Evolutionary conservation across 305 asterid species (phyloP), one percentile per base, ranked within the genome.

Genomic region (Salvia sclarea): DNA sequence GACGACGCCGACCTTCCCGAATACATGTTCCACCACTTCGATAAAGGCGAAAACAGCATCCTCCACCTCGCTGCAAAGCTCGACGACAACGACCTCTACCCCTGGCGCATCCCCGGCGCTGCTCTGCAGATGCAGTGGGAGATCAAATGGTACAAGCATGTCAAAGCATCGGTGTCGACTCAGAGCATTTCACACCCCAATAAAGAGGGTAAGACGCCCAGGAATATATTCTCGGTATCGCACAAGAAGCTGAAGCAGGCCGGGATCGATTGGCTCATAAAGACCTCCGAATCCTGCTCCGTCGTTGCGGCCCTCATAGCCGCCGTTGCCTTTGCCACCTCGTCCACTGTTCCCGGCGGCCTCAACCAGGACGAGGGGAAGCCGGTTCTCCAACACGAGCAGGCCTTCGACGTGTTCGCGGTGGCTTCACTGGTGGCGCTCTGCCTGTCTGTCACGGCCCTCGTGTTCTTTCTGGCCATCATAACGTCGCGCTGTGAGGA

Each of bases 251-350:
- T 85, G 2, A 25, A 70, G 38, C 38, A 75, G 37, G 63, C 63
- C 2, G 85, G 87, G 8, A 72, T 75, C 17, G 38, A 78, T 0
- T 86, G 92, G 92, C 75, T 86, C 11, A 63, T 56, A 41, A 81
- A 79, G 63, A 83, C 92, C 18, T 80, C 91, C 4, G 81, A 86
- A 21, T 86, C 92, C 11, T 86, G 86, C 86, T 86, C 89, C 2
- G 58, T 82, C 4, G 69, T 84, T 0, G 84, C 87, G 4, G 87
- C 85, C 9, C 84, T 86, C 48, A 80, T 83, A 8, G 89, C 89
- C 54, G 67, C 83, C 20, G 92, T 86, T 16, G 92, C 89, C 0
- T 83, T 83, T 18, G 87, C 89, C 21, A 76, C 87, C 12, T 73
- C 85, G 1, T 45, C 88, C 56, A 61, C 86, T 1, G 71, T 81